Evolutionary conservation across 2,329 filamentous ascomycete genomes (phyloP).

Genomic region (Monilinia aucupariae): DNA sequence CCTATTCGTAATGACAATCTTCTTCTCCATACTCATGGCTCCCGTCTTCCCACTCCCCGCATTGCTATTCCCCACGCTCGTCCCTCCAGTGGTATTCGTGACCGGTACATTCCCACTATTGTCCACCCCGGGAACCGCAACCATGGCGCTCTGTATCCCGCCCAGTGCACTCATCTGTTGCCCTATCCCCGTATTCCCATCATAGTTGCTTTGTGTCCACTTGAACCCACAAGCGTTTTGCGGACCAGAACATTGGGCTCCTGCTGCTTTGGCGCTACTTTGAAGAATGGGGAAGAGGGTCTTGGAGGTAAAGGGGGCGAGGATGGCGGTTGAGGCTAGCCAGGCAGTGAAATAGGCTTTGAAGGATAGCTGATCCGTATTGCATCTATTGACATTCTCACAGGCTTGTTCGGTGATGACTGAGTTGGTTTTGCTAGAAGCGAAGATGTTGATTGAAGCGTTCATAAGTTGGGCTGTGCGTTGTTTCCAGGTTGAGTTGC

Average conservation of each 20-base stretch:
- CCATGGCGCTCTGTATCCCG: slow-evolving; percentile 44
- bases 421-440: slow-evolving; percentile 38
- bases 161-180: slow-evolving; percentile 68
- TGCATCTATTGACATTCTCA: slow-evolving; percentile 53
- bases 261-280: slow-evolving; percentile 50
- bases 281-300: slow-evolving; percentile 48
- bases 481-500: slow-evolving; percentile 46
- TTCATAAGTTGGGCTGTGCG: slow-evolving; percentile 52
- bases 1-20: slow-evolving; percentile 32
- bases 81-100: slow-evolving; percentile 38
- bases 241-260: slow-evolving; percentile 53
- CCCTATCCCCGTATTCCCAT: slow-evolving; percentile 57
- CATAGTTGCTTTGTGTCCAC: slow-evolving; percentile 50
- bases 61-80: slow-evolving; percentile 30
- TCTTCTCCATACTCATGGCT: neutral
- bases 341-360: slow-evolving; percentile 58
- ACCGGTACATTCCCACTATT: slow-evolving; percentile 33
- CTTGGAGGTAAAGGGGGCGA: slow-evolving; percentile 54
- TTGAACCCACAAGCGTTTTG: slow-evolving; percentile 55
- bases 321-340: slow-evolving; percentile 57
- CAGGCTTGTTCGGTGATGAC: slow-evolving; percentile 45
- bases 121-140: slow-evolving; percentile 32
- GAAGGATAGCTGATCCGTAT: slow-evolving; percentile 57
- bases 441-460: slow-evolving; percentile 51
- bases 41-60: slow-evolving; percentile 1